Percentiles rank a stretch among this genome's conserved stretches.
Evolutionary conservation across 352 stramenopile species (phyloP).

Genomic region (Pythium aristosporum): DNA sequence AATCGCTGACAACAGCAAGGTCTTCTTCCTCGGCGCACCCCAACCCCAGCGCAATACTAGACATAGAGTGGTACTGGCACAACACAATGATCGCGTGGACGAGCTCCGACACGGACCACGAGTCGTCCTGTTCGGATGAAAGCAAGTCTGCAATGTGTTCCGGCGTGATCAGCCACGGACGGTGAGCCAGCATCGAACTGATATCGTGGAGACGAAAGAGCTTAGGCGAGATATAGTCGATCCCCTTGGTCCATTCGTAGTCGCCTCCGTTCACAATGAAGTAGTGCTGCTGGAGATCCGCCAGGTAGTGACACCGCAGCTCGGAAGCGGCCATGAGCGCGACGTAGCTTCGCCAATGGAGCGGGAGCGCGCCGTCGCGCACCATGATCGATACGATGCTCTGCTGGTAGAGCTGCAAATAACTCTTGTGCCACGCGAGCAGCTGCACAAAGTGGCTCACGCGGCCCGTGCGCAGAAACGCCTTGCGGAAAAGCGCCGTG

Average conservation of each 20-base stretch:
- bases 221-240: conserved; percentile 83
- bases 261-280: conserved; percentile 83
- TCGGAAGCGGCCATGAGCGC: conserved; percentile 81
- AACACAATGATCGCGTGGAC: conserved; percentile 86
- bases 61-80: conserved; percentile 81
- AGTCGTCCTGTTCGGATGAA: conserved; percentile 63
- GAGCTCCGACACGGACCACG: conserved; percentile 85
- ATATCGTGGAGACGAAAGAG: conserved; percentile 84
- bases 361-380: conserved; percentile 67
- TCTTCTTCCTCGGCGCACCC: conserved; percentile 79
- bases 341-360: conserved; percentile 84
- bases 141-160: conserved; percentile 77
- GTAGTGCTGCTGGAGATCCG: conserved; percentile 78
- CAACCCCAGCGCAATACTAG: conserved; percentile 73
- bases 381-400: conserved; percentile 69
- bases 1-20: conserved; percentile 60
- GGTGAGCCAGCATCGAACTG: conserved; percentile 77
- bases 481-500: conserved; percentile 41
- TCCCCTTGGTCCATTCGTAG: conserved; percentile 75
- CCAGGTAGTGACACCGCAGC: conserved; percentile 77
- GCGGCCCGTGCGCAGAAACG: conserved; percentile 67
- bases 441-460: conserved; percentile 81
- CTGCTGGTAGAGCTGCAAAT: conserved; percentile 67
- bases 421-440: conserved; percentile 77
- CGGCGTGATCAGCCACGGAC: conserved; percentile 78